Base-by-base conservation (phyloP, 441 rosid species). In the Flueggea neowawraea region DNA sequence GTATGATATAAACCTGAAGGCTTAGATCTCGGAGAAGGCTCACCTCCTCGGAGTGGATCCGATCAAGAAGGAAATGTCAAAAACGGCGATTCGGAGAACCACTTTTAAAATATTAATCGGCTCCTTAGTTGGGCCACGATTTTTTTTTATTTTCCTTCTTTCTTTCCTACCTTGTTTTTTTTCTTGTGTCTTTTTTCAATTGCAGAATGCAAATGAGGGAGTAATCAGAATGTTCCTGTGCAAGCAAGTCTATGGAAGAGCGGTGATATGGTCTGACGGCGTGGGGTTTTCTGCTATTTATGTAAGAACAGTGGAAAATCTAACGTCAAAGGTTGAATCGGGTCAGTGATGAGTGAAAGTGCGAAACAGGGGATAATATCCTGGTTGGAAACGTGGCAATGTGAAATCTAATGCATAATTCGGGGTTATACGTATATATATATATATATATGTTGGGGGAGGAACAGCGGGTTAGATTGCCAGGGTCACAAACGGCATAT, bases 21-120 rank as follows among this genome's bases (percentile, higher is more conserved):
- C 28, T 4, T 8, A 17, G 9, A 12, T 47, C 50, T 47, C 50
- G n/a, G 50, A 47, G 50, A 43, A 6, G 7, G 28, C 13, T 10
- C 9, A 50, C 52, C 52, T 55, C n/a, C n/a, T 16, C 2, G 17
- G 14, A 16, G 49, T 31, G 58, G 55, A 55, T 60, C 61, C 39
- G 61, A 49, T 60, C 65, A 43, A 16, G 33, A 10, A 39, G 4
- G 7, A 50, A 43, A 58, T 28, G 49, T 50, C 10, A 3, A n/a
- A 11, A 57, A 51, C n/a, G 31, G 52, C 31, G 28, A 65, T 43
- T 31, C 3, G 12, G 10, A 6, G 15, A 60, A 10, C 53, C 48
- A 12, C 51, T 28, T 36, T 22, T 15, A 12, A 56, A 15, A 2
- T 10, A 39, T 14, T 6, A 15, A 16, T 16, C 36, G 9, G 11